Percentiles rank a stretch among this genome's conserved stretches.
Evolutionary conservation across 2,329 filamentous ascomycete genomes (phyloP).

Genomic region (Cordyceps cateniannulata): DNA sequence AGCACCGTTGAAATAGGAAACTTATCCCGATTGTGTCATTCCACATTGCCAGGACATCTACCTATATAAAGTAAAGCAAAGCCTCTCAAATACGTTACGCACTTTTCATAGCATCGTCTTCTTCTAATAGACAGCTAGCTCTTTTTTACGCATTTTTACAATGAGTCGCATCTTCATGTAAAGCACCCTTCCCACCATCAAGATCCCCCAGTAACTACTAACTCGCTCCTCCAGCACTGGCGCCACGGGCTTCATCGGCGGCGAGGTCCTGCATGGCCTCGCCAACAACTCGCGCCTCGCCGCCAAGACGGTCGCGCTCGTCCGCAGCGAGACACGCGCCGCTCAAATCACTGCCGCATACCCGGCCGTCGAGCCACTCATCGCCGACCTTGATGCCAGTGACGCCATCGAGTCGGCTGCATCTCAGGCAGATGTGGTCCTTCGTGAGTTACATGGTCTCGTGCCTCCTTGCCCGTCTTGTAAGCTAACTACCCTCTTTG

Average conservation of each 20-base stretch:
- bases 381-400: slow-evolving; percentile 35
- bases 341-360: slow-evolving; percentile 12
- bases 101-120: neutral
- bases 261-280: slow-evolving; percentile 16
- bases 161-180: slow-evolving; percentile 7
- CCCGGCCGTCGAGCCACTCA: slow-evolving; percentile 22
- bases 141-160: neutral
- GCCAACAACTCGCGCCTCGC: slow-evolving; percentile 13
- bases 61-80: neutral
- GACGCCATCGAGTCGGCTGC: slow-evolving; percentile 40
- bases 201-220: neutral
- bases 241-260: slow-evolving; percentile 19
- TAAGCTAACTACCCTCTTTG: slow-evolving; percentile 16
- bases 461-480: slow-evolving; percentile 35
- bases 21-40: slow-evolving; percentile 2
- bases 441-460: slow-evolving; percentile 27
- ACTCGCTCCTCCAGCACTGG: slow-evolving; percentile 13
- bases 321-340: slow-evolving; percentile 15
- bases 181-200: neutral
- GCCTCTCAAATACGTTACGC: no score
- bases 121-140: neutral
- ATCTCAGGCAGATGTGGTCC: slow-evolving; percentile 35
- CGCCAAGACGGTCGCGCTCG: slow-evolving; percentile 15
- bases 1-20: neutral
- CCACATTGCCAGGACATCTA: neutral